Evolutionary conservation across 2,329 filamentous ascomycete species (phyloP).

Genomic region (Venturia oleaginea): DNA sequence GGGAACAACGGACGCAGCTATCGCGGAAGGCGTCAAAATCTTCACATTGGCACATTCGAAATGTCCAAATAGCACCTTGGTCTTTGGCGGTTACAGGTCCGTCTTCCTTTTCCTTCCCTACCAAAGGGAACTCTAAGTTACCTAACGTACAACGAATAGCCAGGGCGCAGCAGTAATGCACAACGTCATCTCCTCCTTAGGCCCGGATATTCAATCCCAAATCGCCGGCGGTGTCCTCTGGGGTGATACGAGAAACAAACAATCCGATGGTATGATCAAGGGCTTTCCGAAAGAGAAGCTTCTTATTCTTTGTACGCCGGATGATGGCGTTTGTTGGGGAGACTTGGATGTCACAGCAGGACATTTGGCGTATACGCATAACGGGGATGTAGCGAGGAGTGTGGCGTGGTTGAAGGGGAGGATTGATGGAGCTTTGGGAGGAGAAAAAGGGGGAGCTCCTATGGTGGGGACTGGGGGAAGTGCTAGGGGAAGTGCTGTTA

Average conservation of each 20-base stretch:
- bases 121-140: too few species aligned
- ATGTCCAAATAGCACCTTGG: neutral
- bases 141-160: slow-evolving; percentile 20
- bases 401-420: slow-evolving; percentile 6
- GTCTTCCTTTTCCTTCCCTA: neutral
- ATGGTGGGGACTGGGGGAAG: too few species aligned
- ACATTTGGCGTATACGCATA: slow-evolving; percentile 19
- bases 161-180: slow-evolving; percentile 39
- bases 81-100: slow-evolving; percentile 9
- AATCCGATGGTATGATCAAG: slow-evolving; percentile 27
- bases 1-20: neutral
- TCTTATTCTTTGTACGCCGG: slow-evolving; percentile 21
- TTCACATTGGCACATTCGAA: neutral
- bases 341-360: slow-evolving; percentile 20
- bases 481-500: too few species aligned
- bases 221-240: slow-evolving; percentile 35
- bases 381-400: slow-evolving; percentile 6
- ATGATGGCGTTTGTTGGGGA: slow-evolving; percentile 22
- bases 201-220: slow-evolving; percentile 20
- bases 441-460: neutral
- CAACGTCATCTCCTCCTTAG: slow-evolving; percentile 30
- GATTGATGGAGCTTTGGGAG: neutral
- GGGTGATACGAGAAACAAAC: slow-evolving; percentile 33
- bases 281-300: slow-evolving; percentile 21
- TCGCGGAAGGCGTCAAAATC: neutral